A percentile compares a stretch with the other conserved stretches of the same genome.
Conservation (phyloP, 441 rosid genomes). For the Metrosideros polymorpha region DNA sequence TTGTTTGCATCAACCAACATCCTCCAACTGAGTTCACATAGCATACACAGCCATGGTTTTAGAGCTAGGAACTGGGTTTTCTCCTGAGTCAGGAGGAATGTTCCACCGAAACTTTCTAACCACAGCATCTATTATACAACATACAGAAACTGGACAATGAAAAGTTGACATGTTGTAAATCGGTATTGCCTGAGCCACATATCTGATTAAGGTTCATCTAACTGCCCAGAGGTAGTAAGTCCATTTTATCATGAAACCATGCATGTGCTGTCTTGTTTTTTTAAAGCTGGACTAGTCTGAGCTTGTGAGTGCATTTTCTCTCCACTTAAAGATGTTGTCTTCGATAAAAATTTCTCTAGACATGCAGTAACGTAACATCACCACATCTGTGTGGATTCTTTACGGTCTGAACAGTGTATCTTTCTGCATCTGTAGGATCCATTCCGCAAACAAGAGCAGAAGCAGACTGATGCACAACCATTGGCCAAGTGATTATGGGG, state of each 20-base stretch:
- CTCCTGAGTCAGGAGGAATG: neutral
- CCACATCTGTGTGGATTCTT: neutral
- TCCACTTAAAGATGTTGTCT: neutral
- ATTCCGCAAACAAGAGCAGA: constrained; percentile 22
- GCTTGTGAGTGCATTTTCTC: neutral
- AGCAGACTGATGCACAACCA: constrained; percentile 15
- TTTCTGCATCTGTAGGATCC: constrained; percentile 24
- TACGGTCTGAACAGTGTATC: neutral
- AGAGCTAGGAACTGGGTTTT: neutral
- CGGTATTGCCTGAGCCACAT: neutral
- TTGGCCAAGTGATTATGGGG: constrained; percentile 15
- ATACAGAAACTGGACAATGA: neutral
- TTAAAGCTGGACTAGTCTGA: neutral
- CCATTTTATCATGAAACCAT: neutral
- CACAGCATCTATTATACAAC: neutral
- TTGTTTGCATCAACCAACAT: neutral
- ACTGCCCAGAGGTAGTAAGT: neutral
- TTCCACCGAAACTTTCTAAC: neutral
- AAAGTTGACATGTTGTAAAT: neutral
- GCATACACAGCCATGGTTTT: neutral
- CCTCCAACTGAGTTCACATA: neutral
- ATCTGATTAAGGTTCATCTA: neutral
- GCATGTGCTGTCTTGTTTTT: neutral
- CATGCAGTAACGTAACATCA: neutral
- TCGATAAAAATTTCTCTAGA: neutral